phyloP scores from a whole-genome alignment of 345 rosid genomes.

The Atalantia buxifolia region DNA sequence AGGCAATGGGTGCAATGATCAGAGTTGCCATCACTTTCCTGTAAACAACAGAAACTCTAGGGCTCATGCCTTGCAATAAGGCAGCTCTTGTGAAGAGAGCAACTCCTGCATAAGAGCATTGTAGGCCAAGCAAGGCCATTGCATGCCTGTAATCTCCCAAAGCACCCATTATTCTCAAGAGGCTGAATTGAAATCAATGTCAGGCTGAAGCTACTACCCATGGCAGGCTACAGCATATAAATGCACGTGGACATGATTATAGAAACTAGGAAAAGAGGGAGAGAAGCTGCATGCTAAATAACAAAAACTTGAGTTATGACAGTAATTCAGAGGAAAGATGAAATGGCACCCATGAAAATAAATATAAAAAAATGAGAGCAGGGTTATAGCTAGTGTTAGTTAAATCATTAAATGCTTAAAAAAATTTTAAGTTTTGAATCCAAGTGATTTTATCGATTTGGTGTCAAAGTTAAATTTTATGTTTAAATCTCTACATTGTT shows the following conservation, averaged over 20 bases:
- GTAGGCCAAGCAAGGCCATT: conserved; percentile 34
- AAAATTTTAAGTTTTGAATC: too few relatives aligned
- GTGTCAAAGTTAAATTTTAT: too few relatives aligned
- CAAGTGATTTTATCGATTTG: too few relatives aligned
- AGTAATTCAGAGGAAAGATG: too few relatives aligned
- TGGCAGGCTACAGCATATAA: not conserved
- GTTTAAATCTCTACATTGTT: too few relatives aligned
- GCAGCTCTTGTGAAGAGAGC: conserved; percentile 34
- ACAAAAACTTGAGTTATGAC: too few relatives aligned
- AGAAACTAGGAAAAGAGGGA: not conserved
- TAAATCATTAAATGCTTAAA: too few relatives aligned
- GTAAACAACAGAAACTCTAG: conserved; percentile 36
- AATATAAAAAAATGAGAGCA: too few relatives aligned
- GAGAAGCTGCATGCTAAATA: not conserved
- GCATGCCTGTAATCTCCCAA: conserved; percentile 26
- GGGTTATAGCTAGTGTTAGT: too few relatives aligned
- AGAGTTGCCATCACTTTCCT: conserved; percentile 38
- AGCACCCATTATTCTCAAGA: conserved; percentile 8
- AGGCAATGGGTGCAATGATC: conserved; percentile 33
- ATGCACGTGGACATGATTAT: not conserved
- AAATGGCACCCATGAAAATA: too few relatives aligned
- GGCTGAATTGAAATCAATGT: not conserved
- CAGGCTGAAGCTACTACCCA: not conserved
- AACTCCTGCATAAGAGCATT: conserved; percentile 26
- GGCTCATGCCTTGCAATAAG: conserved; percentile 38